phyloP scores from a whole-genome alignment of 1,139 yeast species.

The Schwanniomyces etchellsii region DNA sequence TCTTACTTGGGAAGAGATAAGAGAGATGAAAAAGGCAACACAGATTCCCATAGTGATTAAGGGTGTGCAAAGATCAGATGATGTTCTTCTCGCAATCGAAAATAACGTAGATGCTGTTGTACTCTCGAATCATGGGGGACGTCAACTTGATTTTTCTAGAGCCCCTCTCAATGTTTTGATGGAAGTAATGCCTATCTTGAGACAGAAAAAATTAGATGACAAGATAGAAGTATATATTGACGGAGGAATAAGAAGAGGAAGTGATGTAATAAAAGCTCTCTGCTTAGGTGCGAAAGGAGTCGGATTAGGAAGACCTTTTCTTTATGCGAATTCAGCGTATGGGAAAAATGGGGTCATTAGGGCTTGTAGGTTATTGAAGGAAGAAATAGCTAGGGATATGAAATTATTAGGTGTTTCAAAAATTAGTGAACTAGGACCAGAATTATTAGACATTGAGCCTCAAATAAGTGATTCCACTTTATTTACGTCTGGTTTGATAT shows the following conservation, averaged over 20 bases:
- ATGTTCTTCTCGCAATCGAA: slow-evolving; percentile 34
- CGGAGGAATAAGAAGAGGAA: slow-evolving; percentile 47
- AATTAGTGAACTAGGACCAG: slow-evolving; percentile 28
- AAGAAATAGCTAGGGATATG: slow-evolving; percentile 4
- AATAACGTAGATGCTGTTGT: slow-evolving; percentile 36
- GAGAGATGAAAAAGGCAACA: slow-evolving; percentile 6
- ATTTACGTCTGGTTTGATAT: slow-evolving; percentile 9
- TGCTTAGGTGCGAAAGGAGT: slow-evolving; percentile 43
- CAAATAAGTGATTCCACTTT: too few species aligned
- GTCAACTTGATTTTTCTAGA: slow-evolving; percentile 38
- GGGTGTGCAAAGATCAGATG: slow-evolving; percentile 42
- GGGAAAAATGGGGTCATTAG: slow-evolving; percentile 16
- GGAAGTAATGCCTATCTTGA: slow-evolving; percentile 37
- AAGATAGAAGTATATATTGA: slow-evolving; percentile 42
- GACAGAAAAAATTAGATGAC: slow-evolving; percentile 25
- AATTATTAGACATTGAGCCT: slow-evolving; percentile 12
- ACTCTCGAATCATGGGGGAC: slow-evolving; percentile 47
- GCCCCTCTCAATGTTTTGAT: slow-evolving; percentile 42
- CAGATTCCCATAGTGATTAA: slow-evolving; percentile 29
- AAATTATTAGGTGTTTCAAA: slow-evolving; percentile 18
- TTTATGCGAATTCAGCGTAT: slow-evolving; percentile 16
- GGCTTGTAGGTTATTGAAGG: slow-evolving; percentile 3
- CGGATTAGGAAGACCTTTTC: slow-evolving; percentile 14
- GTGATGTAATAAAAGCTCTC: slow-evolving; percentile 43
- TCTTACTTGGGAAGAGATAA: slow-evolving; percentile 6